Evolutionary conservation across 768 basidiomycete genomes (phyloP).

Genomic region (Macrolepiota dolichaula): DNA sequence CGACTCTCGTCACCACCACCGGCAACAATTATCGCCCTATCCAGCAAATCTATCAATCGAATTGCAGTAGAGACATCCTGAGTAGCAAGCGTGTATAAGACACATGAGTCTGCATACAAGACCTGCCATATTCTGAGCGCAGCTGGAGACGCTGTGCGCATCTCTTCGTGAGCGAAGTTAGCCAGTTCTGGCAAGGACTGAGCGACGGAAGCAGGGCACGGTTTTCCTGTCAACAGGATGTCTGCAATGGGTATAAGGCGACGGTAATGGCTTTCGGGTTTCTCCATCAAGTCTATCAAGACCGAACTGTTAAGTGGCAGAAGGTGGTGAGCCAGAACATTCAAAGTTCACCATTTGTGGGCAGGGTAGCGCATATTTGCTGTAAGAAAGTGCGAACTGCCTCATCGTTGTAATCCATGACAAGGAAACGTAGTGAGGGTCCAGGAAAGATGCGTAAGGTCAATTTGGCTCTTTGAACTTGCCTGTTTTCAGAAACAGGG

Average conservation of each 20-base stretch:
- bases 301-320: background rate
- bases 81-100: conserved; percentile 48
- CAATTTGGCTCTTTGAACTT: background rate
- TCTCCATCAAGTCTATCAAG: conserved; percentile 1
- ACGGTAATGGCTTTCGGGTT: background rate
- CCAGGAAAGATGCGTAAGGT: background rate
- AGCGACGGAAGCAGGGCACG: background rate
- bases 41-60: conserved; percentile 54
- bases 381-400: background rate
- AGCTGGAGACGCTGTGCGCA: conserved; percentile 38
- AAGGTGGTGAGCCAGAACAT: background rate
- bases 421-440: background rate
- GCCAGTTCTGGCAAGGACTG: conserved; percentile 40
- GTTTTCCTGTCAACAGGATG: background rate
- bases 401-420: background rate
- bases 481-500: conserved; percentile 10
- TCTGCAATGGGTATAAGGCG: background rate
- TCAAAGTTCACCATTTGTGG: conserved; percentile 4
- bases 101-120: conserved; percentile 72
- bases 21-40: conserved; percentile 80
- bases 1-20: conserved; percentile 66
- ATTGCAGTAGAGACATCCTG: conserved; percentile 23
- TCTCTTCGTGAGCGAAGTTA: conserved; percentile 41
- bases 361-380: background rate
- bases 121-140: conserved; percentile 52